These are phyloP conservation scores for Balansia obtecta DNA, from an alignment of 2,329 filamentous ascomycete genomes.

Conservation along the genomic window DNA sequence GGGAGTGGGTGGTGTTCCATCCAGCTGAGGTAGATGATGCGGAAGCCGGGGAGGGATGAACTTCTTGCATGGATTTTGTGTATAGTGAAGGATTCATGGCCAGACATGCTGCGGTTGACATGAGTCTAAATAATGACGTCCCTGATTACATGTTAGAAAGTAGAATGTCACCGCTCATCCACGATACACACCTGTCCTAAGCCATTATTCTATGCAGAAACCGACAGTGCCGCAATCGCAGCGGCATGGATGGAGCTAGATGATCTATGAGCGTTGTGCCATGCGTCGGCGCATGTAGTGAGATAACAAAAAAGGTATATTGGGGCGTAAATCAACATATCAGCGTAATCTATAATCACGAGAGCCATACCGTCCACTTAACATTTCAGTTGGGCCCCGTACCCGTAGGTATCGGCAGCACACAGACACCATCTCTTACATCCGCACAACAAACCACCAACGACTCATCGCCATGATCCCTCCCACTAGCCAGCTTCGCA, in stretches of 20 bases:
- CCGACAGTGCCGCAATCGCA: neutral
- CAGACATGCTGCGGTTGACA: neutral
- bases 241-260: too few species aligned
- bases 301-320: too few species aligned
- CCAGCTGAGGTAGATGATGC: neutral
- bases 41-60: neutral
- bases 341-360: neutral
- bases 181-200: too few species aligned
- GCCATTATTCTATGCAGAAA: too few species aligned
- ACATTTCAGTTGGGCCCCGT: neutral
- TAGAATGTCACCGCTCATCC: too few species aligned
- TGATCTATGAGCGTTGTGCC: too few species aligned
- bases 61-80: neutral
- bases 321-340: neutral
- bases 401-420: neutral
- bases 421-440: conserved; percentile 2
- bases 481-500: conserved; percentile 1
- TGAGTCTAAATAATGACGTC: neutral
- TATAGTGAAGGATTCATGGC: neutral
- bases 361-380: neutral
- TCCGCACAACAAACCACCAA: conserved; percentile 1
- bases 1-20: neutral
- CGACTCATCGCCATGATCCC: neutral
- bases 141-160: neutral
- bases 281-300: too few species aligned